Base-by-base conservation (phyloP, 169 alveolate genomes). In the Perkinsus olseni region DNA sequence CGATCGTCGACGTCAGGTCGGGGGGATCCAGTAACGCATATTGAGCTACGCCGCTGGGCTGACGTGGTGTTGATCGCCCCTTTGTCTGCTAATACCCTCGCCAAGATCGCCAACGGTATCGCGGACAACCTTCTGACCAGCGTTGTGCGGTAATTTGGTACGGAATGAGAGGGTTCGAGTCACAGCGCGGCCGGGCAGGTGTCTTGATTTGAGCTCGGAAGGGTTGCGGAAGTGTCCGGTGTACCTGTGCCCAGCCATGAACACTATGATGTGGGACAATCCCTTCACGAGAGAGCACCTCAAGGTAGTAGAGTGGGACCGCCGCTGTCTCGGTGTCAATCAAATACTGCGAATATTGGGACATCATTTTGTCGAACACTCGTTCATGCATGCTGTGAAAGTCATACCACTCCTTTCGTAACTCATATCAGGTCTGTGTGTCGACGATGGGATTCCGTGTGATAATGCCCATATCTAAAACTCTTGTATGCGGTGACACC, bases 211-310 rank as follows among this genome's bases (percentile, higher is more conserved):
- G 50, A 38, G 93, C 24, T 17, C 39, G 28, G n/a, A 37, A 31
- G 45, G 39, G 4, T 38, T 8, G 39, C 17, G 8, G 39, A 34
- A 91, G 74, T 39, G 40, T 39, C 50, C 40, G 31, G 74, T 28
- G 93, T 38, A 37, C 91, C 91, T 98, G 10, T 98, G 98, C 45
- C 99, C 99, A 13, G 98, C 99, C 24, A 98, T 98, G 99, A 98
- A 98, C 94, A 97, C 99, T 6, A 92, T 94, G 38, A 98, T 98
- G 99, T 98, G 96, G 95, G 96, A 96, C 38, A 97, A 98, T 92
- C 98, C 99, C 17, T 74, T 98, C 0, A 98, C 99, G 36, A 90
- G 94, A 8, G 94, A 91, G 48, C 98, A 98, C 38, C 48, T 98
- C 0, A 92, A 94, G 8, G 92, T 48, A 39, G 92, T 98, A 4